Conservation (phyloP, 495 filamentous ascomycete genomes). For the Xylaria curta region DNA sequence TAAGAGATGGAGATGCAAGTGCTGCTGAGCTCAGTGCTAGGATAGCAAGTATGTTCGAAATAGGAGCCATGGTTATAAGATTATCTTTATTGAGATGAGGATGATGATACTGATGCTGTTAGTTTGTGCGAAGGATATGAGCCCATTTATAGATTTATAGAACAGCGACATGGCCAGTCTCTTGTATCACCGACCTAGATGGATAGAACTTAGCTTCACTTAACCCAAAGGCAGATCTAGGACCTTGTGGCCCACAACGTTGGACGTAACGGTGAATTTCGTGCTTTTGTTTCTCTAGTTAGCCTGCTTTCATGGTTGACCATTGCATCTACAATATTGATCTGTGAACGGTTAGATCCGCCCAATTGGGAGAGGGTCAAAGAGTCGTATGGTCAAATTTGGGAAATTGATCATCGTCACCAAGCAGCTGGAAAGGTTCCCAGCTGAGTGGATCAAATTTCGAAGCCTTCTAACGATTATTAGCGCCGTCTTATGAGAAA, state of each 20-base stretch:
- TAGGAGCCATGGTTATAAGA: neutral
- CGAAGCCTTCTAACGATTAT: neutral
- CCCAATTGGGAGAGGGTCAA: neutral
- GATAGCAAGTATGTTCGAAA: conserved; percentile 2
- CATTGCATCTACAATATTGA: neutral
- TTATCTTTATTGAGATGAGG: neutral
- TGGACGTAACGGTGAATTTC: conserved; percentile 6
- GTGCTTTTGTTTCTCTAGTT: neutral
- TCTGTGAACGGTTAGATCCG: neutral
- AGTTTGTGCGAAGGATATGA: neutral
- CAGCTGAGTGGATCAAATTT: neutral
- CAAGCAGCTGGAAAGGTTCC: conserved; percentile 4
- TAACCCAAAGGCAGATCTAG: neutral
- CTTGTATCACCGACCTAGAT: neutral
- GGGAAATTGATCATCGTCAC: conserved; percentile 14
- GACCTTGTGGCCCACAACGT: neutral
- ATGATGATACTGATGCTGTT: conserved; percentile 1
- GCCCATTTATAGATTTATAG: conserved; percentile 8
- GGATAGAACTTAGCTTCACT: neutral
- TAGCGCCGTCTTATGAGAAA: neutral
- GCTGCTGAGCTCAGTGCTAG: conserved; percentile 4
- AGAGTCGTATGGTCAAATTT: neutral
- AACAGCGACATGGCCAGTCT: neutral
- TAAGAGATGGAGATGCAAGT: neutral
- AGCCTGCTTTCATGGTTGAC: neutral